Conservation (phyloP, 768 basidiomycete species). For the Boletus vinaceobasis region DNA sequence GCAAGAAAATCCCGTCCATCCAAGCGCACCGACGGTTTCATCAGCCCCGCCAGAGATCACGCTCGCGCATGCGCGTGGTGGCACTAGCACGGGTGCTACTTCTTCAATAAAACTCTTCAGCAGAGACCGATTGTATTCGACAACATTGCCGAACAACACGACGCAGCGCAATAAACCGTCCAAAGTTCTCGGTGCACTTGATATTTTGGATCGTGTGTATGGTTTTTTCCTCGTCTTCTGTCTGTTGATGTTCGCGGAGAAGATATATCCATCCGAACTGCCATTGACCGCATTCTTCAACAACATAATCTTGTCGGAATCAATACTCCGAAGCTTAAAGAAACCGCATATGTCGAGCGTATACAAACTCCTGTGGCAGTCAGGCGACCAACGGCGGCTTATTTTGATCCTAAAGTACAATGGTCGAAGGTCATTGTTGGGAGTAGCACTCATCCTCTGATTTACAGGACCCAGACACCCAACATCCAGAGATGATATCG, state of each 20-base stretch:
- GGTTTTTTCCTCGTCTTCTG: not conserved
- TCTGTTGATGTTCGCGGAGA: constrained; percentile 1
- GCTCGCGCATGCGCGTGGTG: constrained; percentile 26
- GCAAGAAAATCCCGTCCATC: constrained; percentile 7
- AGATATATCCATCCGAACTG: constrained; percentile 29
- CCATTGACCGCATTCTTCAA: constrained; percentile 29
- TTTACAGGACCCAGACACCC: constrained; percentile 3
- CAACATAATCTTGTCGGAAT: constrained; percentile 26
- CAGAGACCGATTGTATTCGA: constrained; percentile 5
- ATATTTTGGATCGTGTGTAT: constrained; percentile 28
- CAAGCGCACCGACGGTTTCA: constrained; percentile 1
- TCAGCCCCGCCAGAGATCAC: constrained; percentile 21
- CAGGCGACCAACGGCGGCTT: not conserved
- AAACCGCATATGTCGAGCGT: not conserved
- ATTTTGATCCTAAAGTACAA: constrained; percentile 12
- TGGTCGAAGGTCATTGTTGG: not conserved
- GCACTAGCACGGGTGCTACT: not conserved
- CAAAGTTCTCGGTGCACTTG: constrained; percentile 23
- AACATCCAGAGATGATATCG: not conserved
- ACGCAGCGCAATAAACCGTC: constrained; percentile 15
- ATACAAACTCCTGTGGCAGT: not conserved
- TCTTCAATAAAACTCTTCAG: not conserved
- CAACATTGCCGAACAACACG: constrained; percentile 1
- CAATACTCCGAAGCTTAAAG: not conserved
- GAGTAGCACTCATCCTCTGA: constrained; percentile 1